Evolutionary conservation across 805 yeast genomes (phyloP), one percentile per base, ranked within the genome.

Genomic region (Suhomyces pyralidae): DNA sequence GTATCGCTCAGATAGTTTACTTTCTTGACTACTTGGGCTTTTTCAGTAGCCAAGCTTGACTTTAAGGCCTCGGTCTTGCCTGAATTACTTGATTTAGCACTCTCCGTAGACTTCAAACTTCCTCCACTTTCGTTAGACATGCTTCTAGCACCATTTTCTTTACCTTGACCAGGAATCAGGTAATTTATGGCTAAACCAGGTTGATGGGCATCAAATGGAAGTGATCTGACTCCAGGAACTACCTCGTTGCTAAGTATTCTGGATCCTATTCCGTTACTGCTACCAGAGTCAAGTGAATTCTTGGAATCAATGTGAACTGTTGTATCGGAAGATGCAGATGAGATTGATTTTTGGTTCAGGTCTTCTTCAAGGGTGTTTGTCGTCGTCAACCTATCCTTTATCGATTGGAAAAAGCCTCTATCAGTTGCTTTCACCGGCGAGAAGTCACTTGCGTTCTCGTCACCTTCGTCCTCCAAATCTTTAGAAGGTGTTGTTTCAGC

Each of bases 401-500:
- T 61, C 28, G 69, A 60, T 56, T 70, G 77, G 59, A 71, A 71
- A 14, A 72, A 56, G 15, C 74, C 70, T 51, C 61, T 67, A 8
- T 55, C 58, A n/a, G 48, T n/a, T n/a, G 51, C n/a, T 40, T 57
- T 53, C 7, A 50, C 55, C 3, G 59, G 57, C 15, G 50, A 45
- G 20, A 20, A 45, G 15, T 55, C 58, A 28, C 54, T 36, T 24
- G 50, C 48, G 30, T 52, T 50, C 20, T 45, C 51, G 28, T 52
- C 48, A 28, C 51, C 52, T 19, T 47, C 51, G 14, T 52, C 51
- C 12, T 53, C 58, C 15, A 32, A 50, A 24, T 62, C 69, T 45
- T 63, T 63, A 5, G 67, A 56, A 17, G 70, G 70, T 2, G 71
- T 63, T 14, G 70, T 67, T 55, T 67, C 71, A n/a, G 69, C 69